Evolutionary conservation across 805 yeast genomes (phyloP), one percentile per base, ranked within the genome.

Genomic region (Myxozyma melibiosi): DNA sequence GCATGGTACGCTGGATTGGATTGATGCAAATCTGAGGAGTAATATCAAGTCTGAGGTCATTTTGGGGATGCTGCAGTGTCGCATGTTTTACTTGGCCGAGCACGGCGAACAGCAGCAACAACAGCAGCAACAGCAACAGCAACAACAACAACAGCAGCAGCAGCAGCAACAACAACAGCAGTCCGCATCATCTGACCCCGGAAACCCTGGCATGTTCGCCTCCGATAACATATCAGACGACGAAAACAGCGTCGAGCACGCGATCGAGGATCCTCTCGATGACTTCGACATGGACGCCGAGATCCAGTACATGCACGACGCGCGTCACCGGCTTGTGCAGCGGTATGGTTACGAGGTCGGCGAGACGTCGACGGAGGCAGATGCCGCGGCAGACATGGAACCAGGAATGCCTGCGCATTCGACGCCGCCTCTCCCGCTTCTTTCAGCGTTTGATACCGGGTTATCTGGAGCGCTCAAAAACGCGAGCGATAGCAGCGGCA

Each of bases 61-160:
- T 3, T 31, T 52, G 24, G 61, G 55, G 14, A 37, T 60, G 62
- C 27, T 50, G 42, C 52, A 51, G 16, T 60, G 62, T 20, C 55
- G 58, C 7, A 54, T 38, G 41, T 55, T 34, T 22, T 56, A 56
- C 28, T 16, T 45, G 6, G 42, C 49, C 4, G 59, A 58, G 41
- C 47, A 24, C 22, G 40, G 39, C 3, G 45, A 38, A n/a, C n/a
- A n/a, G n/a, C n/a, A 41, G 46, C 46, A 24, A n/a, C 28, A 41
- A 25, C 46, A 14, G 46, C 33, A 11, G 8, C 48, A 11, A 18
- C 18, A 37, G 14, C 14, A 11, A 25, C 5, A 24, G 51, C 6
- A 8, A 14, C 51, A 3, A 22, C 14, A 11, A 5, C 30, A 8
- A 7, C 33, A 20, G n/a, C 45, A 6, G 45, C 45, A 11, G 20